Base-by-base conservation (phyloP, 805 yeast species). In the Barnettozyma sucrosica region DNA sequence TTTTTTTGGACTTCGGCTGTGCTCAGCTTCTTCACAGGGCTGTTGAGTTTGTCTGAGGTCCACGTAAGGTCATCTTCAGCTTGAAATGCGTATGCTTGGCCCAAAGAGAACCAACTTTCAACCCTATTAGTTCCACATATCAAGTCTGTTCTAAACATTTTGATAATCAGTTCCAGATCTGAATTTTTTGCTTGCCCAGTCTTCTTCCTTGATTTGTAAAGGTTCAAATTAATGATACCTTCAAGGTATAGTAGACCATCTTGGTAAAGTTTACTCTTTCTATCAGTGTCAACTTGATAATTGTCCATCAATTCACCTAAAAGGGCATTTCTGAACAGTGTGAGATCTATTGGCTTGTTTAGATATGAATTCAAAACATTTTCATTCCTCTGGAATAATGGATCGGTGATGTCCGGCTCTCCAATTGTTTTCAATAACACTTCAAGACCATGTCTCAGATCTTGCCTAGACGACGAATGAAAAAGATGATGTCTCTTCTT, bases 21-120 rank as follows among this genome's bases (percentile, higher is more conserved):
- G 0, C 66, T 62, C 4, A 66, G 66, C 57, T 83, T 83, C 51
- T 81, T 73, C 6, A 85, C 93, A 0, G 71, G 59, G 0, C 76
- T 71, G 44, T 82, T 82, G 33, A 89, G 66, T 57, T 85, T 85
- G 56, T 90, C 97, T 0, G 96, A 81, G 1, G 92, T 85, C 95
- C 96, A 89, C n/a, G 87, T 80, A 47, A 93, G 66, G 53, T 88
- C 96, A 62, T 89, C 96, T 54, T 92, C 97, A 0, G 85, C 95
- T 36, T 86, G 67, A 48, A 72, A 81, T 0, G 89, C 82, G 55
- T 76, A 89, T 0, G 92, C 81, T 58, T 83, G 89, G 0, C 95
- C 96, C 13, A 93, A 62, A 1, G 88, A 72, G 36, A 80, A 69
- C 99, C 99, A 93, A 8, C 87, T 80, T 64, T 93, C 99, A 41